These are phyloP conservation scores for Mortierella claussenii DNA, from an alignment of 192 early-diverging fungal species.

Conservation along the genomic window DNA sequence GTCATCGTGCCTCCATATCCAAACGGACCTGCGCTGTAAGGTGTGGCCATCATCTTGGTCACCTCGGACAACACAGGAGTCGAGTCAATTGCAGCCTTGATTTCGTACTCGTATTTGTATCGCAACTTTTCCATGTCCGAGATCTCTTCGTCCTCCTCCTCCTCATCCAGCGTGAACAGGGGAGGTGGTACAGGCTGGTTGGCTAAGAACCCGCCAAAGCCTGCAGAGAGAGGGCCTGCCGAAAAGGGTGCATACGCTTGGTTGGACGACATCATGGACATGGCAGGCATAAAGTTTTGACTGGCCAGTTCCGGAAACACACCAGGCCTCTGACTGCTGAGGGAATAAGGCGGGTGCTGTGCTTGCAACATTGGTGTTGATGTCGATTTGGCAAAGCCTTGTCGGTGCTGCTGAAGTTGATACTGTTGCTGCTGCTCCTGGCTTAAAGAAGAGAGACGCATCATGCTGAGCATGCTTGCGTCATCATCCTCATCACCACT, in stretches of 20 bases:
- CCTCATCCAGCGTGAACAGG: slow-evolving; percentile 45
- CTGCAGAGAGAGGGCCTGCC: slow-evolving; percentile 30
- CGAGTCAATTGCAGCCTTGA: slow-evolving; percentile 50
- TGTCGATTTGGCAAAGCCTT: slow-evolving; percentile 8
- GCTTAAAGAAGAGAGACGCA: slow-evolving; percentile 21
- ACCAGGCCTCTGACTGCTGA: slow-evolving; percentile 10
- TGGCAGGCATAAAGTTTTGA: slow-evolving; percentile 26
- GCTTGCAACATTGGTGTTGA: slow-evolving; percentile 11
- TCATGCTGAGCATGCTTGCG: slow-evolving; percentile 26
- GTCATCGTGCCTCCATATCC: slow-evolving; percentile 23
- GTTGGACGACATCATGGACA: slow-evolving; percentile 16
- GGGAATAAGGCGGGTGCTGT: slow-evolving; percentile 25
- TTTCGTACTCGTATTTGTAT: slow-evolving; percentile 53
- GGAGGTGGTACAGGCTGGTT: slow-evolving; percentile 31
- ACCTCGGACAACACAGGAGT: slow-evolving; percentile 43
- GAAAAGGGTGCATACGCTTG: slow-evolving; percentile 16
- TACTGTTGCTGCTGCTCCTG: slow-evolving; percentile 24
- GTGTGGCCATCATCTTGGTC: slow-evolving; percentile 33
- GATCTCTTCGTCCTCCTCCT: slow-evolving; percentile 49
- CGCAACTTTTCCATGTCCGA: slow-evolving; percentile 48
- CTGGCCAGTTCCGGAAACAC: slow-evolving; percentile 27
- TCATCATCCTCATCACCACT: slow-evolving; percentile 50
- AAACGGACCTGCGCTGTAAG: slow-evolving; percentile 30
- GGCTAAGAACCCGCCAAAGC: slow-evolving; percentile 34
- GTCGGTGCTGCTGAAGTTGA: slow-evolving; percentile 27